A percentile compares a stretch with the other conserved stretches of the same genome.
These are phyloP conservation scores for Metschnikowia baotianmanensis DNA, from an alignment of 805 yeast species.

Conservation along the genomic window DNA sequence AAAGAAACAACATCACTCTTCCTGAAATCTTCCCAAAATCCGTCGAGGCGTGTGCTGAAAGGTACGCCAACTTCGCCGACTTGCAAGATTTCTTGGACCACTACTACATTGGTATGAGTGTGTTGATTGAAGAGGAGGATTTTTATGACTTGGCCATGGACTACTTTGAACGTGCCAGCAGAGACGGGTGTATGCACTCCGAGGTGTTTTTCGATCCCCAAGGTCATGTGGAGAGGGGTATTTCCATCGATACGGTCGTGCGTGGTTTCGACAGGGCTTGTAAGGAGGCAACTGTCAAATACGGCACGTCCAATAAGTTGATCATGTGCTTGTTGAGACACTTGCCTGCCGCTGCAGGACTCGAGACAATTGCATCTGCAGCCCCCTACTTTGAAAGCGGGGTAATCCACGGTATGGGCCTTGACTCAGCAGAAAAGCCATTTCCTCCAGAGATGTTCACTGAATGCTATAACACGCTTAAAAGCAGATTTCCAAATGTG, in stretches of 20 bases:
- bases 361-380: constrained; percentile 56
- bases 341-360: constrained; percentile 57
- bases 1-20: constrained; percentile 56
- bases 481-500: constrained; percentile 48
- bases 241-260: constrained; percentile 58
- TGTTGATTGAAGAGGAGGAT: constrained; percentile 66
- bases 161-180: constrained; percentile 57
- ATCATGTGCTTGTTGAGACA: constrained; percentile 85
- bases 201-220: constrained; percentile 86
- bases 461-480: constrained; percentile 57
- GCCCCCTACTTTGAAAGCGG: constrained; percentile 52
- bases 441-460: constrained; percentile 70
- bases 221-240: constrained; percentile 70
- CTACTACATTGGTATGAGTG: constrained; percentile 79
- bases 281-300: constrained; percentile 54
- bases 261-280: constrained; percentile 68
- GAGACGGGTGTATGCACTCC: constrained; percentile 63
- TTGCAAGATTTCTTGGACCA: constrained; percentile 76
- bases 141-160: constrained; percentile 77
- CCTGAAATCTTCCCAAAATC: constrained; percentile 64
- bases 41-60: constrained; percentile 48
- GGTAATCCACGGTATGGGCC: constrained; percentile 71
- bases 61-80: constrained; percentile 62
- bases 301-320: constrained; percentile 64
- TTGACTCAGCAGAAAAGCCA: constrained; percentile 76